These are phyloP conservation scores for Aspergillus panamensis DNA, from an alignment of 495 filamentous ascomycete genomes.

Conservation along the genomic window DNA sequence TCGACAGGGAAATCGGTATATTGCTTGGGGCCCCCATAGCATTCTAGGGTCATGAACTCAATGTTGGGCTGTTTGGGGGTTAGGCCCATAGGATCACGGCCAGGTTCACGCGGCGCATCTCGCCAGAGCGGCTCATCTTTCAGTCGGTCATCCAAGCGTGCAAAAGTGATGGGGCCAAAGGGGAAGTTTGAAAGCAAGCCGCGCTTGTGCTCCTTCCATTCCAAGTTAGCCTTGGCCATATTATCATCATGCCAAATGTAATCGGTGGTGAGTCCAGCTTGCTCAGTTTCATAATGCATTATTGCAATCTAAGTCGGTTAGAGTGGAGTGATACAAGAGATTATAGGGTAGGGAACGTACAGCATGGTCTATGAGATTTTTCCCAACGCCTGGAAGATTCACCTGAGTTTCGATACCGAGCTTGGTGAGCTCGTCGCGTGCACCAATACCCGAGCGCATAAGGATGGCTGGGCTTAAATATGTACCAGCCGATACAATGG, in stretches of 20 bases:
- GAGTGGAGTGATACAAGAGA: background rate
- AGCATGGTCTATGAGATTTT: slow-evolving; percentile 54
- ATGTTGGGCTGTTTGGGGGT: slow-evolving; percentile 47
- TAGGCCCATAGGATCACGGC: slow-evolving; percentile 52
- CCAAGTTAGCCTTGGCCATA: slow-evolving; percentile 37
- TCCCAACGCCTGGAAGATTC: slow-evolving; percentile 53
- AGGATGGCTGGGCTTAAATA: slow-evolving; percentile 58
- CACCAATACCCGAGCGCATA: slow-evolving; percentile 54
- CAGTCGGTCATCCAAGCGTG: slow-evolving; percentile 49
- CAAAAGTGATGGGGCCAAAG: slow-evolving; percentile 53
- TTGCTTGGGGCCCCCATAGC: slow-evolving; percentile 52
- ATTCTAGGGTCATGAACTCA: slow-evolving; percentile 52
- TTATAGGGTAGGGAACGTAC: slow-evolving; percentile 15
- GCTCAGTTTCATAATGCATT: slow-evolving; percentile 49
- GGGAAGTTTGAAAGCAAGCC: slow-evolving; percentile 51
- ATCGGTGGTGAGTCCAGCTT: slow-evolving; percentile 42
- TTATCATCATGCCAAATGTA: slow-evolving; percentile 37
- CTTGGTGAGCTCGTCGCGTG: slow-evolving; percentile 43
- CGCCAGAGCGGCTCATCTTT: slow-evolving; percentile 42
- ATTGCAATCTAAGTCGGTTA: slow-evolving; percentile 31
- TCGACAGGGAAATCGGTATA: slow-evolving; percentile 43
- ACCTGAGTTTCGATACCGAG: slow-evolving; percentile 45
- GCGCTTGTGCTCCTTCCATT: slow-evolving; percentile 48
- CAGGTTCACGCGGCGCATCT: slow-evolving; percentile 35
- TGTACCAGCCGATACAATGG: slow-evolving; percentile 51